phyloP scores from a whole-genome alignment of 331 rosid genomes.

The Malus hybrid region DNA sequence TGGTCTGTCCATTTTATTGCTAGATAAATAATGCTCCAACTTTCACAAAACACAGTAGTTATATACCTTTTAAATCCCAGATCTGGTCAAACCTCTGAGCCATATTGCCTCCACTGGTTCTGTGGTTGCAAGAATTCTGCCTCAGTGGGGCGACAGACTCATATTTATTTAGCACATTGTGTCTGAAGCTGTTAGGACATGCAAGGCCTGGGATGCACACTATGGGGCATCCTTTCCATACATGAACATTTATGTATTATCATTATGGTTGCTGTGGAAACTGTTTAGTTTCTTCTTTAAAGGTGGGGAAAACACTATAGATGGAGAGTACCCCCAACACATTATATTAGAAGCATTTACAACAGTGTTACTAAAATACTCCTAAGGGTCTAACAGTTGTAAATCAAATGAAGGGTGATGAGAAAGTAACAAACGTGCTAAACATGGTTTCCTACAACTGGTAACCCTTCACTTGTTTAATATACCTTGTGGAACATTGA shows the following conservation, averaged over 20 bases:
- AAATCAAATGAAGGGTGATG: neutral
- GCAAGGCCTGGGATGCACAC: neutral
- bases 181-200: neutral
- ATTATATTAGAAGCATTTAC: neutral
- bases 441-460: neutral
- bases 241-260: neutral
- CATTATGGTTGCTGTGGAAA: neutral
- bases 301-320: neutral
- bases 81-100: neutral
- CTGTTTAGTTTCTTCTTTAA: neutral
- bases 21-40: neutral
- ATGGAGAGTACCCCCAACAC: neutral
- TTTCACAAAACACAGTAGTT: neutral
- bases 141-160: neutral
- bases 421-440: neutral
- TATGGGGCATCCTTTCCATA: neutral
- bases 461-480: neutral
- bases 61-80: neutral
- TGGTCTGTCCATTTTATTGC: neutral
- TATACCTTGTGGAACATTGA: neutral
- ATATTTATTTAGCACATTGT: neutral
- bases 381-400: neutral
- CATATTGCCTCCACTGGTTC: neutral
- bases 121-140: neutral
- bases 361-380: neutral